These are phyloP conservation scores for Limnanthes douglasii DNA, from an alignment of 345 rosid genomes.

Conservation along the genomic window DNA sequence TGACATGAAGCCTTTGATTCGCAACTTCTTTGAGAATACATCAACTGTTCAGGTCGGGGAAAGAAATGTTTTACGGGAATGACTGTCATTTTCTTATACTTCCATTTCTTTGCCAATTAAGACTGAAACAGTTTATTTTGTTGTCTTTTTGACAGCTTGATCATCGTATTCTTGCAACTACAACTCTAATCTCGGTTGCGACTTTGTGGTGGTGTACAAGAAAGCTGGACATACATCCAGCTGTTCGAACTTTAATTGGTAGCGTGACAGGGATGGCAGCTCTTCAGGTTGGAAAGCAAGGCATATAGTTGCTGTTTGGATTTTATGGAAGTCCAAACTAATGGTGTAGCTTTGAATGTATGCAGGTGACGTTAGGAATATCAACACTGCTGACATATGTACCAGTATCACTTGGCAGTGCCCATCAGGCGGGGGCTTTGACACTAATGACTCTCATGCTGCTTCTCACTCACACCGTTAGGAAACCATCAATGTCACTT, in stretches of 20 bases:
- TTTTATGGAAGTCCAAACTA: background rate
- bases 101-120: too few species aligned
- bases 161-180: constrained; percentile 81
- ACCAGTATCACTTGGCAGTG: constrained; percentile 67
- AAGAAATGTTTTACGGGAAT: constrained; percentile 1
- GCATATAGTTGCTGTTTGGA: too few species aligned
- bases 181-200: constrained; percentile 38
- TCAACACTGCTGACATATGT: constrained; percentile 82
- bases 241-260: constrained; percentile 55
- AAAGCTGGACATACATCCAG: constrained; percentile 83
- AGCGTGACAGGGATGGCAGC: constrained; percentile 64
- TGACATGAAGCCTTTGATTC: constrained; percentile 64
- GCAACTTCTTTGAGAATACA: constrained; percentile 91
- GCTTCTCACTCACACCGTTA: constrained; percentile 63
- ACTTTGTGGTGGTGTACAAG: constrained; percentile 69
- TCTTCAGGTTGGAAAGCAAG: constrained; percentile 67
- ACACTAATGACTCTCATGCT: constrained; percentile 68
- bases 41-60: constrained; percentile 64
- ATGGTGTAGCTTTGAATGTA: background rate
- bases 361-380: constrained; percentile 69
- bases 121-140: background rate
- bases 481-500: constrained; percentile 61
- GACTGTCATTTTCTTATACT: too few species aligned
- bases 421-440: constrained; percentile 82
- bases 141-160: constrained; percentile 35